Conservation (phyloP, 176 grass and related monocot species). For the Phragmites australis region DNA sequence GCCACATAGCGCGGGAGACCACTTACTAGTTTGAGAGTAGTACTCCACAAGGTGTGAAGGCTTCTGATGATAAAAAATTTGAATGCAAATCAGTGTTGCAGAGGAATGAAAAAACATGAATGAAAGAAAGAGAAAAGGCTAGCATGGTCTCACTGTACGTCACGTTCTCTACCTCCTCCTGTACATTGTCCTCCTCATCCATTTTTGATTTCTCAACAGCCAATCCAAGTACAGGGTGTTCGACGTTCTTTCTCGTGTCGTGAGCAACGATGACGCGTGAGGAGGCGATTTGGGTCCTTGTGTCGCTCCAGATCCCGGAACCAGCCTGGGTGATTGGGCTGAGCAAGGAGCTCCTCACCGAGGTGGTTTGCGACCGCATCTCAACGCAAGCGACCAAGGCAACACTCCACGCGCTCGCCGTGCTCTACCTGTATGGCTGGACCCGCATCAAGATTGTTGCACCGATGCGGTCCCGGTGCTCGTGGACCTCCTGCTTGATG, state of each 20-base stretch:
- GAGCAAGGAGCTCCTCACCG: slow-evolving; percentile 48
- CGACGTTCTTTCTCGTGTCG: slow-evolving; percentile 41
- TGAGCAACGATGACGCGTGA: slow-evolving; percentile 45
- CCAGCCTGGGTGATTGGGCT: slow-evolving; percentile 43
- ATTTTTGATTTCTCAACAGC: too few species aligned
- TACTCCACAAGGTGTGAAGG: too few species aligned
- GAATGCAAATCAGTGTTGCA: too few species aligned
- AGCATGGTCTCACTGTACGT: too few species aligned
- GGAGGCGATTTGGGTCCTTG: slow-evolving; percentile 68
- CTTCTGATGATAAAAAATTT: too few species aligned
- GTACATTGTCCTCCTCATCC: too few species aligned
- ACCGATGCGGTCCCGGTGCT: slow-evolving; percentile 54
- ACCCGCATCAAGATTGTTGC: slow-evolving; percentile 68
- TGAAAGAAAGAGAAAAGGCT: too few species aligned
- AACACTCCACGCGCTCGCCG: slow-evolving; percentile 54
- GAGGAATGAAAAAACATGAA: too few species aligned
- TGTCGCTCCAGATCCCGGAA: slow-evolving; percentile 64
- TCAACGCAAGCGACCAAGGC: slow-evolving; percentile 60
- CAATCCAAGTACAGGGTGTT: slow-evolving; percentile 44
- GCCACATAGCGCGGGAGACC: too few species aligned
- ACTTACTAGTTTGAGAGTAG: too few species aligned
- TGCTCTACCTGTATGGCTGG: slow-evolving; percentile 51
- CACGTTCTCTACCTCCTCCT: too few species aligned
- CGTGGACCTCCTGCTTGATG: slow-evolving; percentile 71
- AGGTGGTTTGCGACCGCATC: slow-evolving; percentile 58